Percentiles rank a stretch among this genome's conserved stretches.
These are phyloP conservation scores for Lanmaoa pseudosensibilis DNA, from an alignment of 768 basidiomycete genomes.

Conservation along the genomic window DNA sequence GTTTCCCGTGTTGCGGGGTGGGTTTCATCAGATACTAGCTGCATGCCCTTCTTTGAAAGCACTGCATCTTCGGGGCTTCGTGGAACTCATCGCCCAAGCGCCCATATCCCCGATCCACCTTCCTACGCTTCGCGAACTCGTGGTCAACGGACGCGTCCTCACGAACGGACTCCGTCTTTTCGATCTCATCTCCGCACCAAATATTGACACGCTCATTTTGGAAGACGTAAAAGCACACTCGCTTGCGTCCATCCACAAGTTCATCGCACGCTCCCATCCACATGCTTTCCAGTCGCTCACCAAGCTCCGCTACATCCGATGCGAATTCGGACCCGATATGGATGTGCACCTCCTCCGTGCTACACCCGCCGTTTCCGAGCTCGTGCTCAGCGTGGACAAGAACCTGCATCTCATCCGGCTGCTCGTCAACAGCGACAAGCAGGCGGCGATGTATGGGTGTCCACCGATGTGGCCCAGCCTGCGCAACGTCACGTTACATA, in stretches of 20 bases:
- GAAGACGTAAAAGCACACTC: conserved; percentile 32
- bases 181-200: conserved; percentile 33
- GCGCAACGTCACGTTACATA: conserved; percentile 29
- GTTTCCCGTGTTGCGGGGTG: conserved; percentile 28
- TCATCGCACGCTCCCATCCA: conserved; percentile 28
- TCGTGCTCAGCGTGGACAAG: conserved; percentile 33
- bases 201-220: conserved; percentile 32
- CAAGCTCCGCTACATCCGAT: conserved; percentile 29
- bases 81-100: conserved; percentile 26
- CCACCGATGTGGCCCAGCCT: conserved; percentile 32
- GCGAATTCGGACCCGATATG: conserved; percentile 33
- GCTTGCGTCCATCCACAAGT: conserved; percentile 30
- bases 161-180: conserved; percentile 32
- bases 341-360: conserved; percentile 33
- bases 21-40: conserved; percentile 20
- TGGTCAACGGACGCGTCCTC: conserved; percentile 32
- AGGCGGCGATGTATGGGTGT: conserved; percentile 29
- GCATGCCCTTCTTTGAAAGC: conserved; percentile 22
- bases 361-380: conserved; percentile 32
- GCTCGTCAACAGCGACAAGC: conserved; percentile 36
- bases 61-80: conserved; percentile 33
- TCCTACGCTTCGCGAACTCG: conserved; percentile 31
- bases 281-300: conserved; percentile 30
- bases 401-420: conserved; percentile 31
- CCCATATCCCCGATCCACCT: conserved; percentile 23